Evolutionary conservation across 495 filamentous ascomycete species (phyloP), one percentile per base, ranked within the genome.

Genomic region (Aspergillus nidulans): DNA sequence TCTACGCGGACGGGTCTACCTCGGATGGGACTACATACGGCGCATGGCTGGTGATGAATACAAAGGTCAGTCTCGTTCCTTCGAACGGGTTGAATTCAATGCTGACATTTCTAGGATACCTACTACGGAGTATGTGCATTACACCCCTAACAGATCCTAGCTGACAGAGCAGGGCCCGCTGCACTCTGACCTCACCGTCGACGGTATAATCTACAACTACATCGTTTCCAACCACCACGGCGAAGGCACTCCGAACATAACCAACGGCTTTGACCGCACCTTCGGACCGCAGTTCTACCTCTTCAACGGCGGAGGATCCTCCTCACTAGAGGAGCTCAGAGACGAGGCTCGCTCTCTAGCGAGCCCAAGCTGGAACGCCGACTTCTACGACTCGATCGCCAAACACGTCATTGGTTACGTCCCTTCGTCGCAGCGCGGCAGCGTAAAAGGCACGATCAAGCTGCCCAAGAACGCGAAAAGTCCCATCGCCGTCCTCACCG

Each of bases 21-120:
- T 79, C 77, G 16, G 63, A 71, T 13, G 79, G 78, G 13, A 68
- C 63, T 8, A 73, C 79, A 0, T 83, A 75, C 44, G 80, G 80
- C 12, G 77, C 78, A 4, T 82, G 79, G 81, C 53, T 83, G 15
- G 78, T 84, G 10, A 77, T 81, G 69, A 83, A 84, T 40, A 82
- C 75, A 0, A 77, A 76, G 63, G 67, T 67, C 12, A 46, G 56
- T n/a, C 16, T 19, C 15, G n/a, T n/a, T 39, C n/a, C 2, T 1
- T 18, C 36, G 6, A 18, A 4, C 36, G 12, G 9, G 10, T 23
- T 24, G 1, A 5, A 18, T n/a, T 10, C 4, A 1, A 6, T 45
- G 18, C 40, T 57, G 19, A 57, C 19, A 21, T 4, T 21, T 2
- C 24, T 46, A 62, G 60, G 77, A 84, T 54, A 84, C 80, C 6